Base-by-base conservation (phyloP, 2,329 filamentous ascomycete species). In the Exutisphaerella laricina region DNA sequence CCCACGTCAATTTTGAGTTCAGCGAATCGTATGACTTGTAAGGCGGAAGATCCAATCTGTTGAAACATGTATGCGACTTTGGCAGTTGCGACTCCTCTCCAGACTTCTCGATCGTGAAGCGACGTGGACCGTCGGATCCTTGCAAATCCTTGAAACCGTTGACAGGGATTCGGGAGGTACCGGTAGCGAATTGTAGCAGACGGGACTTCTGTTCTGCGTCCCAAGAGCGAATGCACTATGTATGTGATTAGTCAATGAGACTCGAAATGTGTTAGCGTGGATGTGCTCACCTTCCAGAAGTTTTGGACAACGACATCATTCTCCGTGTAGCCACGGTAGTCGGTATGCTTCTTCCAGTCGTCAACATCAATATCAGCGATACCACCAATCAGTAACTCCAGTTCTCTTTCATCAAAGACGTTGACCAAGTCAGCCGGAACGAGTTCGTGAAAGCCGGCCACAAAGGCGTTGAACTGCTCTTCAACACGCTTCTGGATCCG, bases 271-370 rank as follows among this genome's bases (percentile, higher is more conserved):
- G 22, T 35, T 25, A 13, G 18, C 5, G 12, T 4, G 3, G 20
- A 17, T 25, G 33, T n/a, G 23, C 25, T 36, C 48, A 79, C 75
- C 74, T 95, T 89, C 92, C 92, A 98, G 78, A 98, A 98, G 73
- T 94, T 89, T 66, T 94, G 86, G 54, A 98, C 92, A 18, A 98
- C 92, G 62, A 96, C 88, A 59, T 98, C 92, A 44, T 83, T 88
- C 70, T 98, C 92, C 7, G 94, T 96, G 75, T 98, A 98, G 41
- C 92, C 92, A 57, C 92, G 85, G 69, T 98, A 98, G 63, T 98
- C 92, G 34, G 92, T 98, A 70, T 98, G 92, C 75, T 98, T 98
- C 84, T 98, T 97, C 92, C 92, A 98, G 69, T 98, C 92, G 48
- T 98, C 92, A 12, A 98, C 90, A 61, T 98, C 92, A 56, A 98